These are phyloP conservation scores for Sporobolomyces pararoseus DNA, from an alignment of 768 basidiomycete species.

Conservation along the genomic window DNA sequence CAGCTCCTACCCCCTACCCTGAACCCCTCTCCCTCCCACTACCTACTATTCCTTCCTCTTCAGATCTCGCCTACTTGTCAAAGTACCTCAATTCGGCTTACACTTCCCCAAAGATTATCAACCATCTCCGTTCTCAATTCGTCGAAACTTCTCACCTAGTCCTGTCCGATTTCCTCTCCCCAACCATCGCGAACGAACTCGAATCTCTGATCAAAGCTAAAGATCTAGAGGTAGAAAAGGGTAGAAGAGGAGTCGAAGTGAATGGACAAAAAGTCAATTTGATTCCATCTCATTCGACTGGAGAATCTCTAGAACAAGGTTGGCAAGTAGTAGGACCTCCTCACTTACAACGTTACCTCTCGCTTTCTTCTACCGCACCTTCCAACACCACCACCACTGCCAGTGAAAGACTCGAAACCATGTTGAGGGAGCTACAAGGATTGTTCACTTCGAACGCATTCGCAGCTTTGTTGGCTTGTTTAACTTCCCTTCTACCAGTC, in stretches of 20 bases:
- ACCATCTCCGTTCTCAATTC: slow-evolving; percentile 73
- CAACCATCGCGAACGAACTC: slow-evolving; percentile 64
- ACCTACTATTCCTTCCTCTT: slow-evolving; percentile 57
- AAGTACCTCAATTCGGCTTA: slow-evolving; percentile 86
- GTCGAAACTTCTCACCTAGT: slow-evolving; percentile 80
- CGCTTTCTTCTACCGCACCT: slow-evolving; percentile 51
- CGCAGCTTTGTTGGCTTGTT: slow-evolving; percentile 30
- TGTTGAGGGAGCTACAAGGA: slow-evolving; percentile 19
- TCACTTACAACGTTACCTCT: slow-evolving; percentile 89
- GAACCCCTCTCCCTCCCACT: slow-evolving; percentile 49
- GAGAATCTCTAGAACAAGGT: slow-evolving; percentile 53
- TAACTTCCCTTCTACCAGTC: slow-evolving; percentile 34
- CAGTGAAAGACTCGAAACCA: slow-evolving; percentile 27
- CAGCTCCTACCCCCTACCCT: slow-evolving; percentile 29
- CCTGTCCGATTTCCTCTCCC: slow-evolving; percentile 76
- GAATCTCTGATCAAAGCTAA: slow-evolving; percentile 62
- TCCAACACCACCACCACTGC: neutral
- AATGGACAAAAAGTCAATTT: slow-evolving; percentile 52
- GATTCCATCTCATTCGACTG: slow-evolving; percentile 68
- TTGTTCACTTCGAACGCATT: slow-evolving; percentile 43
- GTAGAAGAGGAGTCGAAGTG: slow-evolving; percentile 46
- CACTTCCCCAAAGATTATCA: slow-evolving; percentile 74
- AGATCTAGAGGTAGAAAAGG: slow-evolving; percentile 55
- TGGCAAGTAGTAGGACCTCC: slow-evolving; percentile 84
- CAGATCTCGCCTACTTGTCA: slow-evolving; percentile 67